phyloP scores from a whole-genome alignment of 805 yeast species.

The Teunomyces stri region DNA sequence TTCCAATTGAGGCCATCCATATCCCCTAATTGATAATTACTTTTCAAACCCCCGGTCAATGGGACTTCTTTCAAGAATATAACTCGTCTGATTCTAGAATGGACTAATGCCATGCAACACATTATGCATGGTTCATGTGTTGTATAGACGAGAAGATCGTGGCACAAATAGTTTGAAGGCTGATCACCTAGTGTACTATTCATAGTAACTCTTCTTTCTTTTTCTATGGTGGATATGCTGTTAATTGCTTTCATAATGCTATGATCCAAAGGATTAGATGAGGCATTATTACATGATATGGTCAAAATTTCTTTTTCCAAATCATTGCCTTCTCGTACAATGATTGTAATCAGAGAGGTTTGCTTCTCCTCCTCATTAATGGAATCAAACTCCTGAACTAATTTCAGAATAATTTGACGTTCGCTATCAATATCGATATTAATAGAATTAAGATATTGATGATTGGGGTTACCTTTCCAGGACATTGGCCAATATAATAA shows the following conservation, averaged over 20 bases:
- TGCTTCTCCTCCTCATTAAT: conserved; percentile 7
- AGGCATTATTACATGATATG: conserved; percentile 36
- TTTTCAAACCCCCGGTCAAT: conserved; percentile 50
- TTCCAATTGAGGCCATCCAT: conserved; percentile 80
- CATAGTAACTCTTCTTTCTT: conserved; percentile 26
- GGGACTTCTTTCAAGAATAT: conserved; percentile 53
- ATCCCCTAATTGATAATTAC: conserved; percentile 71
- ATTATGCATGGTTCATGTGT: conserved; percentile 96
- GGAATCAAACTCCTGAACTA: conserved; percentile 10
- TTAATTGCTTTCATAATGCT: conserved; percentile 72
- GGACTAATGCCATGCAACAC: conserved; percentile 96
- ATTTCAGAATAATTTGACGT: conserved; percentile 18
- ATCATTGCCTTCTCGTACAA: conserved; percentile 56
- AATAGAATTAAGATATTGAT: conserved; percentile 62
- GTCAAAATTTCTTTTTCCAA: conserved; percentile 32
- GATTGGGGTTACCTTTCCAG: conserved; percentile 91
- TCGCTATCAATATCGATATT: conserved; percentile 48
- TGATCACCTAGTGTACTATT: neutral
- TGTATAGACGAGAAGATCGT: conserved; percentile 73
- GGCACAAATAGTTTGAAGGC: conserved; percentile 60
- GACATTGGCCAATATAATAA: conserved; percentile 75
- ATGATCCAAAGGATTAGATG: conserved; percentile 59
- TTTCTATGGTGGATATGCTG: conserved; percentile 57
- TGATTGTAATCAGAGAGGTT: conserved; percentile 48
- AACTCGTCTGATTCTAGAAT: conserved; percentile 75